phyloP scores from a whole-genome alignment of 768 basidiomycete genomes.

The Leucosporidium yakuticum region DNA sequence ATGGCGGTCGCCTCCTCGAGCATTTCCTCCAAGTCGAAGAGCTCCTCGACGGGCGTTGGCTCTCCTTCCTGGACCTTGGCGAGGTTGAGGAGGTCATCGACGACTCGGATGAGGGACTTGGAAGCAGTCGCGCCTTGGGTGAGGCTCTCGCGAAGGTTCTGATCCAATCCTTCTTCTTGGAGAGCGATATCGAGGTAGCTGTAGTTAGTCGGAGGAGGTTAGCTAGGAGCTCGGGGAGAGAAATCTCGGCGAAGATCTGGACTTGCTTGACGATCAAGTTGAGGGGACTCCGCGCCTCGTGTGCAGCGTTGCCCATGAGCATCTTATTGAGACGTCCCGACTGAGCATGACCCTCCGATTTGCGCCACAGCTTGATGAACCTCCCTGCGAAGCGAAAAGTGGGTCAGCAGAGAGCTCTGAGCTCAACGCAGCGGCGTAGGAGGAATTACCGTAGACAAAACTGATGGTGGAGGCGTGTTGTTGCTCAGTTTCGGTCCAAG shows the following conservation, averaged over 20 bases:
- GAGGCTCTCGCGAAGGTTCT: conserved; percentile 67
- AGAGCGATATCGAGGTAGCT: conserved; percentile 76
- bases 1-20: conserved; percentile 60
- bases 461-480: conserved; percentile 58
- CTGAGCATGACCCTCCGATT: conserved; percentile 67
- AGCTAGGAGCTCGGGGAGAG: not conserved
- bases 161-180: conserved; percentile 66
- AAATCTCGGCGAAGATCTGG: conserved; percentile 39
- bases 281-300: conserved; percentile 69
- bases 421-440: conserved; percentile 54
- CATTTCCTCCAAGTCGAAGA: conserved; percentile 58
- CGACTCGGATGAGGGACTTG: conserved; percentile 71
- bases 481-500: conserved; percentile 79
- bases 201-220: not conserved
- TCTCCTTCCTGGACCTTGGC: too few species aligned
- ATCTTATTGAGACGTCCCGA: conserved; percentile 67
- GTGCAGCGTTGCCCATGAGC: conserved; percentile 70
- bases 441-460: conserved; percentile 76
- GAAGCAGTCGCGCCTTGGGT: conserved; percentile 67
- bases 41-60: conserved; percentile 51
- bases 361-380: conserved; percentile 79
- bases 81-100: conserved; percentile 61
- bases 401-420: not conserved
- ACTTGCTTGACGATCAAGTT: conserved; percentile 80
- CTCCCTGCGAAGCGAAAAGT: conserved; percentile 35